Base-by-base conservation (phyloP, 768 basidiomycete genomes). In the Phanerodontia chrysosporium region DNA sequence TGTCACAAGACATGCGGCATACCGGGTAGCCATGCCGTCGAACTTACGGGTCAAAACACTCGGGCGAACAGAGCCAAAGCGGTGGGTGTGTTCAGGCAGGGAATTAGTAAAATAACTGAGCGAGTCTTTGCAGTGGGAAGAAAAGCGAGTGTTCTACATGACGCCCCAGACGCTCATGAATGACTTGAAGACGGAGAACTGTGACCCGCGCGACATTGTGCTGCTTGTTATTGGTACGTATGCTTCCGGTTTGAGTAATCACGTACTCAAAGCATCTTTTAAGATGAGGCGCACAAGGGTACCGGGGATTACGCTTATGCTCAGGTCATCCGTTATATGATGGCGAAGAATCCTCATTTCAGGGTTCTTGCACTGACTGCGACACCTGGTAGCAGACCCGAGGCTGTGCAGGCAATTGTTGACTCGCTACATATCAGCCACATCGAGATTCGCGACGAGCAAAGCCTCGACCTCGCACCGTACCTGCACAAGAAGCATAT, bases 281-380 rank as follows among this genome's bases (percentile, higher is more conserved):
- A 58, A 95, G 95, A 98, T 65, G 95, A 98, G 71, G 97, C 97
- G 0, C 97, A 99, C 73, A 86, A 89, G 64, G 96, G 92, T 12
- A 92, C 88, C 0, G 96, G 97, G 1, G 88, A 91, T 59, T 96
- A 97, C 65, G 89, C 95, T 3, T 98, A 98, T 67, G 89, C 90
- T 45, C 87, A 90, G 67, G 86, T 92, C 30, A 78, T 98, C 39
- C 88, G 95, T 8, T 92, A 80, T 65, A 79, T 99, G 65, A 97
- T 95, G 88, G 85, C 92, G 1, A 93, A 91, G 73, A 98, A 98
- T 66, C 94, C 94, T 0, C 83, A 95, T 72, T 95, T 96, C 68
- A 86, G 97, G 16, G 78, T 98, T 9, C 77, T 99, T 22, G 97
- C 97, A 1, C 80, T 99, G 22, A 98, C 94, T 5, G 97, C 97